phyloP scores from a whole-genome alignment of 768 basidiomycete species.

The Agaricus sinodeliciosus region DNA sequence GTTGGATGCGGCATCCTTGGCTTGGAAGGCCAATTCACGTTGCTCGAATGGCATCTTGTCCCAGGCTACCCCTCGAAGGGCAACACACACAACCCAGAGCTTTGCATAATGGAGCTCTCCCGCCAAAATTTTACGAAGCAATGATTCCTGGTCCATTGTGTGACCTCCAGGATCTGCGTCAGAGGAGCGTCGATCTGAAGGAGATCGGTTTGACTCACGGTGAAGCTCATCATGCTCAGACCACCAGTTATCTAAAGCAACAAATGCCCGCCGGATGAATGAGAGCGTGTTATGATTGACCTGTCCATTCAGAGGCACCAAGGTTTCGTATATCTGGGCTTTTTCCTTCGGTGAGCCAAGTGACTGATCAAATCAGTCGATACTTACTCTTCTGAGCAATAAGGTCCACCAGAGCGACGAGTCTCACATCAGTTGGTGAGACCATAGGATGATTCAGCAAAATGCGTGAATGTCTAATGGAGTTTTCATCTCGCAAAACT shows the following conservation, averaged over 20 bases:
- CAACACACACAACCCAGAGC: conserved; percentile 91
- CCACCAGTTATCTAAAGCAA: conserved; percentile 90
- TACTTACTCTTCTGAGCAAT: conserved; percentile 83
- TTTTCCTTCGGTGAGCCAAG: neutral
- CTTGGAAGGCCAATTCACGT: conserved; percentile 90
- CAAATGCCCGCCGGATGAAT: conserved; percentile 81
- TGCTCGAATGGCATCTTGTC: conserved; percentile 96
- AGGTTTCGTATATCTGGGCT: conserved; percentile 93
- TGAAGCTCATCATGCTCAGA: conserved; percentile 82
- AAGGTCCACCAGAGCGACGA: conserved; percentile 84
- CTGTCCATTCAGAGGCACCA: conserved; percentile 80
- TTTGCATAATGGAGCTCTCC: conserved; percentile 91
- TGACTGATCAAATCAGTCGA: neutral
- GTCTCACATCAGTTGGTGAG: conserved; percentile 83
- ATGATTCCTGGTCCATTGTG: conserved; percentile 77
- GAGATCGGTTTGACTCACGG: conserved; percentile 32
- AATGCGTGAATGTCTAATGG: conserved; percentile 77
- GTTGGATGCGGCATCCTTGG: conserved; percentile 85
- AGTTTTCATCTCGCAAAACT: conserved; percentile 82
- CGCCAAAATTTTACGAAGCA: conserved; percentile 81
- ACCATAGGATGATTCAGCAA: conserved; percentile 82
- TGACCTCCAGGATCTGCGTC: conserved; percentile 38
- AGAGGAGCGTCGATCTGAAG: conserved; percentile 3
- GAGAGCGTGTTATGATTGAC: conserved; percentile 80
- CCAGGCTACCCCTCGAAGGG: conserved; percentile 87